These are phyloP conservation scores for Pseudogymnoascus sp. DNA, from an alignment of 2,329 filamentous ascomycete genomes.

Conservation along the genomic window DNA sequence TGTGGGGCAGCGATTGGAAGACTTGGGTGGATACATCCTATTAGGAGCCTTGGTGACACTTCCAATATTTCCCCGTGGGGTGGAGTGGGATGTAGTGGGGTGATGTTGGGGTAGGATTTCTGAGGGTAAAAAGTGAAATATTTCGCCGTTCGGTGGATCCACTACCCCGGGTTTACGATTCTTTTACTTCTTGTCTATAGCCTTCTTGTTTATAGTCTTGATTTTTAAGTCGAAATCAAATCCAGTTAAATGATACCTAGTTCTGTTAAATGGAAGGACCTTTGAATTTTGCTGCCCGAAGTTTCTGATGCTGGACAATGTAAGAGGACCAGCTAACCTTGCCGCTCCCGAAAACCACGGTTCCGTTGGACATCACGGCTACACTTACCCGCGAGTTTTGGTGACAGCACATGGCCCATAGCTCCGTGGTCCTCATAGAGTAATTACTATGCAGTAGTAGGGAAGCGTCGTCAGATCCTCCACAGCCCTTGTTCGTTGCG, in stretches of 20 bases:
- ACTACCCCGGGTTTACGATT: background rate
- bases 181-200: background rate
- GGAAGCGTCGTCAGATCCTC: background rate
- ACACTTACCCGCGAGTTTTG: background rate
- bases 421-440: background rate
- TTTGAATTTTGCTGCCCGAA: background rate
- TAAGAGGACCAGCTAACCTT: too few species aligned
- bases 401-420: background rate
- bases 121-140: background rate
- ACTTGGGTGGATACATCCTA: slow-evolving; percentile 13
- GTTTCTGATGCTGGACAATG: background rate
- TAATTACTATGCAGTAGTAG: background rate
- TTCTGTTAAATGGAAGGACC: background rate
- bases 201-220: background rate
- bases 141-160: background rate
- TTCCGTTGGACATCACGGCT: background rate
- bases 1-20: slow-evolving; percentile 8
- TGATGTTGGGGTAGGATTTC: background rate
- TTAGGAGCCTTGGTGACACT: background rate
- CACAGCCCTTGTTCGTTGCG: background rate
- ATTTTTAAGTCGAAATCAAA: background rate
- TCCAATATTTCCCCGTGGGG: background rate
- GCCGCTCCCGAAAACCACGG: background rate
- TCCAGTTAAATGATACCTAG: background rate
- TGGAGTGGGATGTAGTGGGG: background rate